Evolutionary conservation across 306 rosid genomes (phyloP), one percentile per base, ranked within the genome.

Genomic region (Oemleria cerasiformis): DNA sequence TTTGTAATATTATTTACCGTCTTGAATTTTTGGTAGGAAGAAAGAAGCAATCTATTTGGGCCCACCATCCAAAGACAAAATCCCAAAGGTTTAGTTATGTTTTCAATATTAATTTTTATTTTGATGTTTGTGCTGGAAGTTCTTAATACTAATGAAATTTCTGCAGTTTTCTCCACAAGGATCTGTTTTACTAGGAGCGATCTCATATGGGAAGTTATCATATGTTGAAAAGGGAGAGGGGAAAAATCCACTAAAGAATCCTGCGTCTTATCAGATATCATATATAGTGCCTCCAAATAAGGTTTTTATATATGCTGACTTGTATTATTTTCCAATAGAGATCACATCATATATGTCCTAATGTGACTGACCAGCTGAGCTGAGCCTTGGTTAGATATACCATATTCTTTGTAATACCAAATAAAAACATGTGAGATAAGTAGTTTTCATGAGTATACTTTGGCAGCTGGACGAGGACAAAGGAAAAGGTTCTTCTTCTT

Each of bases 21-120:
- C 45, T 71, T 82, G 48, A 17, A n/a, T 49, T 57, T 56, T 19
- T 78, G 63, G 71, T 73, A 94, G 98, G 79, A 76, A 80, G 23
- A 91, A 91, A 72, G 98, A 94, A 87, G 96, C 96, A 77, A 70
- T 94, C 55, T 94, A 91, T 75, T 71, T 94, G 79, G 97, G 96
- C 43, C 85, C 96, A 67, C 98, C 98, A 60, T 75, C 84, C 72
- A 89, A 87, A 80, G 97, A 91, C 71, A 94, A 91, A 81, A 84
- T 94, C 66, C 96, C 92, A 53, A 94, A 94, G 98, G 98, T 94
- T 78, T 55, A 19, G 9, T 65, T 14, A 17, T 75, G 62, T 63
- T 78, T 9, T 13, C 63, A 7, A 13, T 16, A 13, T 13, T 67
- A 68, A 54, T 55, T 7, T 56, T 55, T 20, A 4, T 76, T 75